Percentiles rank a stretch among this genome's conserved stretches.
Conservation (phyloP, 2,329 filamentous ascomycete genomes). For the Sclerotinia nivalis region DNA sequence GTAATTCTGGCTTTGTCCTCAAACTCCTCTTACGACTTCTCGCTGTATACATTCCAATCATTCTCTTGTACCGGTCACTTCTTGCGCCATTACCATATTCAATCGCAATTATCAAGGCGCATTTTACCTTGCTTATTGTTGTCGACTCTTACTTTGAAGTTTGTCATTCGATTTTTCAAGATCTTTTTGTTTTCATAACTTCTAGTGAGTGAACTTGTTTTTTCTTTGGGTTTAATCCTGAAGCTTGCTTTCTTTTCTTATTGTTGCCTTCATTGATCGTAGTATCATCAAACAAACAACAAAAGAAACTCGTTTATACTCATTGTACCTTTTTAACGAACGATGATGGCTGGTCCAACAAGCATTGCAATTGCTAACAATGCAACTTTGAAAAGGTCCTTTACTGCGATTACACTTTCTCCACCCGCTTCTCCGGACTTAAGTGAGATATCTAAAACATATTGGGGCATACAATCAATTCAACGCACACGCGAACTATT, state of each 20-base stretch:
- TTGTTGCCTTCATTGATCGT: not conserved
- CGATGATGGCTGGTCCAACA: slow-evolving; percentile 33
- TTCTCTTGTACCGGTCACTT: not conserved
- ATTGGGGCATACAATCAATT: slow-evolving; percentile 14
- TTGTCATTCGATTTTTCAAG: slow-evolving; percentile 4
- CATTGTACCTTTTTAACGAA: not conserved
- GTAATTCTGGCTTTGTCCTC: slow-evolving; percentile 13
- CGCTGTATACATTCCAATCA: slow-evolving; percentile 21
- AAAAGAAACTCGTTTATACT: slow-evolving; percentile 5
- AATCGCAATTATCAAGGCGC: slow-evolving; percentile 12
- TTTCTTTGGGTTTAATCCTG: not conserved
- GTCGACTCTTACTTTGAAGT: slow-evolving; percentile 4
- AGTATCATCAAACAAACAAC: not conserved
- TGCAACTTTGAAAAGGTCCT: slow-evolving; percentile 38
- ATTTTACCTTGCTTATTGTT: slow-evolving; percentile 14
- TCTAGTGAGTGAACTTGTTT: slow-evolving; percentile 13
- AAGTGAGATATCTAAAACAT: slow-evolving; percentile 17
- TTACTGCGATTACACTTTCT: slow-evolving; percentile 31
- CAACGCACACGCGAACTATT: slow-evolving; percentile 17
- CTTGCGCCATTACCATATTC: slow-evolving; percentile 12
- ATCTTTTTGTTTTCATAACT: slow-evolving; percentile 9
- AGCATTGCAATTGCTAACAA: slow-evolving; percentile 37
- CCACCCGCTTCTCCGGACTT: slow-evolving; percentile 31
- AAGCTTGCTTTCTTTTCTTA: not conserved
- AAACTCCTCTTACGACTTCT: slow-evolving; percentile 20